Evolutionary conservation across 257 asterid species (phyloP).

Genomic region (Cynanchum wilfordii): DNA sequence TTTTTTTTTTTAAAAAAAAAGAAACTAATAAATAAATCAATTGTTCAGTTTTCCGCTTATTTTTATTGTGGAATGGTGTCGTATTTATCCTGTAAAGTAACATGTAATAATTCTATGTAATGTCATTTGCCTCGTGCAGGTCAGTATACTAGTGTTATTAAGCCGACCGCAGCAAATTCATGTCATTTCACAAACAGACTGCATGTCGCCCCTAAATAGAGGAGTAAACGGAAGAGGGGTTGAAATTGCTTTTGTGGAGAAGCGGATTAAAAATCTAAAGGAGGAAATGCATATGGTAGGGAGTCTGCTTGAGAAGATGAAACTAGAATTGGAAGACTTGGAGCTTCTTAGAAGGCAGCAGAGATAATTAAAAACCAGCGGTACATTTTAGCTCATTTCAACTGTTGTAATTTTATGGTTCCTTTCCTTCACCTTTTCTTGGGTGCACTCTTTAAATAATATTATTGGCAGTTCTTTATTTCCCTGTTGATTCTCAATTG

Average conservation of each 20-base stretch:
- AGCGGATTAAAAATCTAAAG: slow-evolving; percentile 55
- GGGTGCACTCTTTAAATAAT: neutral
- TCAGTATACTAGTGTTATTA: slow-evolving; percentile 72
- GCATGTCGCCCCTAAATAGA: slow-evolving; percentile 25
- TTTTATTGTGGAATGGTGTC: neutral
- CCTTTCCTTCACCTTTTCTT: neutral
- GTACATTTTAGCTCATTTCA: neutral
- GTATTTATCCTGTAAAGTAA: neutral
- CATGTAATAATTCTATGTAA: neutral
- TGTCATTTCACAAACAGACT: slow-evolving; percentile 59
- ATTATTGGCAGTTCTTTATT: neutral
- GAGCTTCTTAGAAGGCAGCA: slow-evolving; percentile 51
- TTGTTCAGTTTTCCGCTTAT: neutral
- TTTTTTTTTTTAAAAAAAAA: too few relatives aligned
- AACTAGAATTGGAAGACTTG: slow-evolving; percentile 49
- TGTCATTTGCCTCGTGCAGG: slow-evolving; percentile 33
- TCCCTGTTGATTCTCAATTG: neutral
- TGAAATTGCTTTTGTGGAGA: slow-evolving; percentile 45
- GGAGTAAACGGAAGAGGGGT: slow-evolving; percentile 27
- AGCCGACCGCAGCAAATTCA: slow-evolving; percentile 86
- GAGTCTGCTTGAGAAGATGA: slow-evolving; percentile 61
- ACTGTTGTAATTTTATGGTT: neutral
- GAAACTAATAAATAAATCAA: too few relatives aligned
- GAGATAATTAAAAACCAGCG: slow-evolving; percentile 14
- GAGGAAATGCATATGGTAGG: slow-evolving; percentile 78